Evolutionary conservation across 2,329 filamentous ascomycete species (phyloP).

Genomic region (Domatiomyces globalis): DNA sequence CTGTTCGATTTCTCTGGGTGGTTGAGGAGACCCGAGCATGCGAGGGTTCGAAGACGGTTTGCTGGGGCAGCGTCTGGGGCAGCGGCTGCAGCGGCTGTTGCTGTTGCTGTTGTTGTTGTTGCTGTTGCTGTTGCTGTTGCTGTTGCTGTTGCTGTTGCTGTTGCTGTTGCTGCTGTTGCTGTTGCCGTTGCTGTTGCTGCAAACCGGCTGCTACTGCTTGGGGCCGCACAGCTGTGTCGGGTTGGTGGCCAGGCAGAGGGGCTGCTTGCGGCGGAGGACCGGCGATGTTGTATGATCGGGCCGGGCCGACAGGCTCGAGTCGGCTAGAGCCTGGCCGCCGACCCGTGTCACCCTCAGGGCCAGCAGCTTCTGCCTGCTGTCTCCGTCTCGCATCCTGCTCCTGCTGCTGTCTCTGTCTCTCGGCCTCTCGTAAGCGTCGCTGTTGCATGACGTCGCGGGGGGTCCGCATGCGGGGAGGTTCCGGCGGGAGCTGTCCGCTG

Average conservation of each 20-base stretch:
- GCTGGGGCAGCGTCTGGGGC: conserved; percentile 4
- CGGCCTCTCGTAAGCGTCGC: conserved; percentile 57
- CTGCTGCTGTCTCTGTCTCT: conserved; percentile 37
- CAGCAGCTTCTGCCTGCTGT: conserved; percentile 43
- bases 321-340: conserved; percentile 15
- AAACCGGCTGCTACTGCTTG: no score
- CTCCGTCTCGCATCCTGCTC: conserved; percentile 28
- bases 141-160: no score
- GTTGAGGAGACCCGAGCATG: conserved; percentile 5
- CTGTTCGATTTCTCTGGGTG: conserved; percentile 15
- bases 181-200: no score
- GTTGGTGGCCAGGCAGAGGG: conserved; percentile 4
- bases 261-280: background rate
- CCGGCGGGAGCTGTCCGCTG: conserved; percentile 37
- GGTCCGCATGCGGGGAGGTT: conserved; percentile 53
- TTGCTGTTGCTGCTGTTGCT: no score
- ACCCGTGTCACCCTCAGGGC: conserved; percentile 38
- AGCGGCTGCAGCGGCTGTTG: conserved; percentile 5
- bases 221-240: conserved; percentile 9
- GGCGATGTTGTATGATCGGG: background rate
- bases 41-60: conserved; percentile 9
- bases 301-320: background rate
- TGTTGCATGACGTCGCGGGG: conserved; percentile 87
- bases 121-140: no score
- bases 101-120: conserved; percentile 8